phyloP scores from a whole-genome alignment of 75 land plant genomes.

The Pinus albicaulis region DNA sequence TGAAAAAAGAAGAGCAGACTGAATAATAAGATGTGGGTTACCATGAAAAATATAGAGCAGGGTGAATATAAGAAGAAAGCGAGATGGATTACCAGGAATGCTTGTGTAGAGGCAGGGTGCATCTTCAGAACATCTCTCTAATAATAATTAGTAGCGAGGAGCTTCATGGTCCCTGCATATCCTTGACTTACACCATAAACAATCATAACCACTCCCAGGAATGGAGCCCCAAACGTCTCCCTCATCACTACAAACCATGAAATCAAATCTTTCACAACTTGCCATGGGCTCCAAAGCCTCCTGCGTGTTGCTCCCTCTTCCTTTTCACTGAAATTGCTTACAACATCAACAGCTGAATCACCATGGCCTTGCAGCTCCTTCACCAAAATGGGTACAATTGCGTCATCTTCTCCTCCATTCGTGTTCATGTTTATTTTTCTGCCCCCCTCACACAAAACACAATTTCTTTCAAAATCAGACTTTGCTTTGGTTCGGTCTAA shows the following conservation, averaged over 20 bases:
- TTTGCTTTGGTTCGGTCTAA: no score
- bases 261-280: not conserved
- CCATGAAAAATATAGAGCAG: not conserved
- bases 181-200: conserved; percentile 34
- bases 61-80: not conserved
- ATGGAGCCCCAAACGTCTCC: conserved; percentile 30
- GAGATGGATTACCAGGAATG: conserved; percentile 9
- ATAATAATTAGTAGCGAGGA: conserved; percentile 24
- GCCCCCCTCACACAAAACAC: no score
- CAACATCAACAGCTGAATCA: not conserved
- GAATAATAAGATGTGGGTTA: not conserved
- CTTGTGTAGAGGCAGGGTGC: conserved; percentile 25
- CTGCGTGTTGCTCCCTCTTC: not conserved
- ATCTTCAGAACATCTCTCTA: conserved; percentile 35
- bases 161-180: conserved; percentile 22
- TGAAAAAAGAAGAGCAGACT: no score
- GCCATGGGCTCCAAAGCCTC: conserved; percentile 1
- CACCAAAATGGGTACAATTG: not conserved
- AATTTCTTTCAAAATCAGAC: no score
- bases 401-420: conserved; percentile 4
- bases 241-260: conserved; percentile 13
- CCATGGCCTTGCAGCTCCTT: not conserved
- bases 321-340: not conserved
- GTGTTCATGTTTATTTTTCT: no score
- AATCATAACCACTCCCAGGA: conserved; percentile 20